Base-by-base conservation (phyloP, 768 basidiomycete genomes). In the Tephrocybe rancida region DNA sequence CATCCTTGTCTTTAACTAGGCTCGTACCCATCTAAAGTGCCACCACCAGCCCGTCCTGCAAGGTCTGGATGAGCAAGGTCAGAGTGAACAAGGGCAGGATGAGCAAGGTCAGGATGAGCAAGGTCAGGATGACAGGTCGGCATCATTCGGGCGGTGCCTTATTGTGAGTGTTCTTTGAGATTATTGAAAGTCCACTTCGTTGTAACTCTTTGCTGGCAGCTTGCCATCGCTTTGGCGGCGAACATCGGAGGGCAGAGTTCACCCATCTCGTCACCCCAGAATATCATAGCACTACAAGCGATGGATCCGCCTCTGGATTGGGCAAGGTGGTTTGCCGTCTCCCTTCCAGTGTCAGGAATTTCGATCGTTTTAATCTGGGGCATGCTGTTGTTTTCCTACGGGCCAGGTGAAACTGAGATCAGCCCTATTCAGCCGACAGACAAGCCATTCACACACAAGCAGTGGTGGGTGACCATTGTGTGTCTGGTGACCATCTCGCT, bases 211-310 rank as follows among this genome's bases (percentile, higher is more conserved):
- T 30, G 42, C 14, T 27, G 5, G 2, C 50, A 97, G 94, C 82
- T 99, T 48, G 95, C 90, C 7, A 98, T 99, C 59, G 96, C 97
- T 0, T 81, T 99, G n/a, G 95, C 96, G 0, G 94, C 95, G 18
- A 99, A 98, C 66, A 95, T 98, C 54, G 97, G 97, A 11, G 97
- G 97, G 0, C 95, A 98, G 70, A 91, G 88, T 44, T 98, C 95
- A 0, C 96, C 95, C 2, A 98, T 98, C 54, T 98, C 96, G 2
- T 98, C 95, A 0, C 96, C 96, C 1, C 96, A 99, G 70, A 99
- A 98, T 67, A 81, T 98, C 25, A 98, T 99, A 55, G 95, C 95
- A 3, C 73, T 98, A 6, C 71, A 80, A n/a, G 82, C 74, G 3
- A 98, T 99, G 96, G 82, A 92, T 37, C 86, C 88, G 0, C 80